These are phyloP conservation scores for Ascochyta pisi DNA, from an alignment of 2,329 filamentous ascomycete species.

Conservation along the genomic window DNA sequence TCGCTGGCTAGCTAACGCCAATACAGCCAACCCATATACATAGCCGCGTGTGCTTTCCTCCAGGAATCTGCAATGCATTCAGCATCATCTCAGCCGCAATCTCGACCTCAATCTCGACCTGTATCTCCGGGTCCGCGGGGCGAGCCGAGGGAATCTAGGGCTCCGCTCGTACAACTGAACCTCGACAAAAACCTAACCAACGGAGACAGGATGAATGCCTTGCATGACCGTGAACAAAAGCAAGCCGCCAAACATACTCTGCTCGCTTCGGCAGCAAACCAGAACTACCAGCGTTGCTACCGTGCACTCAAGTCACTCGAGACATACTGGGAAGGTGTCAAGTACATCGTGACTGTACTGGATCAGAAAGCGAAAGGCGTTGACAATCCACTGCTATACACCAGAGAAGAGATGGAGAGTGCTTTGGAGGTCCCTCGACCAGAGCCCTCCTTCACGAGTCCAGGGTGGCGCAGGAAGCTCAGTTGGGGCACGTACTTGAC, in stretches of 20 bases:
- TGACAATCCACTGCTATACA: slow-evolving; percentile 73
- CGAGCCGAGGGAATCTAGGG: slow-evolving; percentile 7
- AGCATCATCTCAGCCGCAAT: slow-evolving; percentile 67
- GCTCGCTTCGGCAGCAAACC: slow-evolving; percentile 79
- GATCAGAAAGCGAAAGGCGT: slow-evolving; percentile 89
- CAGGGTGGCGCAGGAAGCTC: slow-evolving; percentile 58
- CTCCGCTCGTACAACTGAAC: slow-evolving; percentile 3
- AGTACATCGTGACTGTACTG: slow-evolving; percentile 84
- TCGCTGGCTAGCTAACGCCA: slow-evolving; percentile 18
- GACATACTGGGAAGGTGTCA: slow-evolving; percentile 83
- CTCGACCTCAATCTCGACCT: slow-evolving; percentile 55
- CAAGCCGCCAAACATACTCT: slow-evolving; percentile 72
- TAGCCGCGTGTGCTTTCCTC: slow-evolving; percentile 86
- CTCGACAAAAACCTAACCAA: slow-evolving; percentile 16
- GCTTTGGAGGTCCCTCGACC: slow-evolving; percentile 63
- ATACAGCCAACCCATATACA: slow-evolving; percentile 82
- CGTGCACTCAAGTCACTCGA: slow-evolving; percentile 83
- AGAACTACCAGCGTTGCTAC: slow-evolving; percentile 88
- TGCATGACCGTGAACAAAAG: slow-evolving; percentile 47
- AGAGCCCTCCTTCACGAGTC: slow-evolving; percentile 58
- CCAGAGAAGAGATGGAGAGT: slow-evolving; percentile 78
- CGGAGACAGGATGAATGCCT: slow-evolving; percentile 19
- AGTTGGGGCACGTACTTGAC: slow-evolving; percentile 54
- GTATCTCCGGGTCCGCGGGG: slow-evolving; percentile 3
- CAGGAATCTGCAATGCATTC: slow-evolving; percentile 79